A percentile compares a stretch with the other conserved stretches of the same genome.
phyloP scores from a whole-genome alignment of 148 eudicot genomes.

The Camellia lanceoleosa region DNA sequence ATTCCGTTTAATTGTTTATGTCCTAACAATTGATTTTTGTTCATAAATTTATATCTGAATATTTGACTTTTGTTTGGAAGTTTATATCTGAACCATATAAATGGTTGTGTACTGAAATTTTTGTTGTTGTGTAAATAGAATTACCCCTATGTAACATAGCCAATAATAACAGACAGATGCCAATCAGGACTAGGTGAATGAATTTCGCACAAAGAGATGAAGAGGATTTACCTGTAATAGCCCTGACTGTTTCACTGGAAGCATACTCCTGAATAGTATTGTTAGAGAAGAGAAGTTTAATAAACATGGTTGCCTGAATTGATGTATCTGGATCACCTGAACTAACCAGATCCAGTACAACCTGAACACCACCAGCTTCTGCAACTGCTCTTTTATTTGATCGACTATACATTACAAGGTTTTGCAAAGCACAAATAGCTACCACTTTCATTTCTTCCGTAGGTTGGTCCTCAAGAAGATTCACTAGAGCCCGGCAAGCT shows the following conservation, averaged over 20 bases:
- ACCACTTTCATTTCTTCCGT: conserved; percentile 99
- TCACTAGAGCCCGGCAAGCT: conserved; percentile 91
- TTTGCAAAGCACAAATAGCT: conserved; percentile 93
- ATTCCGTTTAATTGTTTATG: too few species aligned
- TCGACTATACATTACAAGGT: conserved; percentile 88
- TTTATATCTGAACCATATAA: too few species aligned
- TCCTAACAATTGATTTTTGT: too few species aligned
- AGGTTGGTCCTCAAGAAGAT: conserved; percentile 94
- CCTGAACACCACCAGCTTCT: conserved; percentile 97
- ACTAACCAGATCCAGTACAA: conserved; percentile 83
- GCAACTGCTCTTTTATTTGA: conserved; percentile 98
- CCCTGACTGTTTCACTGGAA: conserved; percentile 96
- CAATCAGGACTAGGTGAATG: not conserved
- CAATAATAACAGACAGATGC: not conserved
- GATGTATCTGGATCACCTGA: conserved; percentile 96
- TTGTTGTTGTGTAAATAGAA: too few species aligned
- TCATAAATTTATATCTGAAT: too few species aligned
- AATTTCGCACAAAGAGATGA: not conserved
- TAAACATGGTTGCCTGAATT: conserved; percentile 88
- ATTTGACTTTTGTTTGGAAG: too few species aligned
- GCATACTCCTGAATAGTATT: conserved; percentile 98
- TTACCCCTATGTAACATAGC: too few species aligned
- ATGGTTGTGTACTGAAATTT: too few species aligned
- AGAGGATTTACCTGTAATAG: conserved; percentile 75
- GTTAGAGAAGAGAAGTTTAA: conserved; percentile 90